Evolutionary conservation across 2,329 filamentous ascomycete species (phyloP).

Genomic region (Aphanocladium album): DNA sequence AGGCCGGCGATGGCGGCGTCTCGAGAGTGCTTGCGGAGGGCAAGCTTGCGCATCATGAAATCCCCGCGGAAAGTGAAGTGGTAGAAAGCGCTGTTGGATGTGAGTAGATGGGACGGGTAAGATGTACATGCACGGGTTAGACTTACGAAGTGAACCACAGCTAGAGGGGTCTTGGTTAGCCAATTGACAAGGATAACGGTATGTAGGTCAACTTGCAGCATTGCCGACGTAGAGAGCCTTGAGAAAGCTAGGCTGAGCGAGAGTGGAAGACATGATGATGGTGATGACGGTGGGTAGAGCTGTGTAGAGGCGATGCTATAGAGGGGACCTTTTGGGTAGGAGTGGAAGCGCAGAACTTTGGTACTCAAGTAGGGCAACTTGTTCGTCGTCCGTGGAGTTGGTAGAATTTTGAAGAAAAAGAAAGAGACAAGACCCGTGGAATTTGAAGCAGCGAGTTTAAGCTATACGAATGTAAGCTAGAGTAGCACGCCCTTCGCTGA

Average conservation of each 20-base stretch:
- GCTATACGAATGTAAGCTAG: neutral
- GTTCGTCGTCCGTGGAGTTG: too few relatives aligned
- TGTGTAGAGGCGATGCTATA: neutral
- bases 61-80: neutral
- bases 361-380: too few relatives aligned
- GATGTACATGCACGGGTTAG: neutral
- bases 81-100: neutral
- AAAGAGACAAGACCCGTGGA: neutral
- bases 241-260: neutral
- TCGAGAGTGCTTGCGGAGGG: neutral
- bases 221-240: neutral
- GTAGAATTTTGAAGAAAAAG: neutral
- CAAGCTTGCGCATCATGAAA: neutral
- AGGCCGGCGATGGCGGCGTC: neutral
- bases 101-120: neutral
- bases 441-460: neutral
- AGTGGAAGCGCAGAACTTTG: neutral
- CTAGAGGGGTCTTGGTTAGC: neutral
- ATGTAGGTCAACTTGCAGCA: neutral
- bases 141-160: neutral
- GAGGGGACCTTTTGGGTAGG: neutral
- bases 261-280: neutral
- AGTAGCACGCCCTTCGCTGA: neutral
- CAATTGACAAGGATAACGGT: neutral
- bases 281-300: neutral